phyloP scores from a whole-genome alignment of 2,329 filamentous ascomycete species.

The Gnomoniopsis sp. region DNA sequence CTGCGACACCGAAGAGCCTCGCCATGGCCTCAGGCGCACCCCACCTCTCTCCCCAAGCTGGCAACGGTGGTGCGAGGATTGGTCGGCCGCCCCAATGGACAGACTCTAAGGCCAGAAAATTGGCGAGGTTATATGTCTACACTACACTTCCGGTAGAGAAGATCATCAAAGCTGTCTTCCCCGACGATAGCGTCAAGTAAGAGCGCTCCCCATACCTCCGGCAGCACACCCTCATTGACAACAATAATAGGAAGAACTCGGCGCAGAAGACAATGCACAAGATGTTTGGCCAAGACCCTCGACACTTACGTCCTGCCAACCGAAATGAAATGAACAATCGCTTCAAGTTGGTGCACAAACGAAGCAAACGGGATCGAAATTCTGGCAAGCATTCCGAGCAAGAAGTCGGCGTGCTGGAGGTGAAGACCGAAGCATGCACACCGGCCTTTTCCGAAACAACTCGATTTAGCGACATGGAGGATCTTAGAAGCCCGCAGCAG shows the following conservation, averaged over 20 bases:
- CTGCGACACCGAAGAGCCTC: conserved; percentile 9
- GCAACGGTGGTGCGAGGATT: conserved; percentile 26
- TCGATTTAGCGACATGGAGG: conserved; percentile 3
- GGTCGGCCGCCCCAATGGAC: conserved; percentile 58
- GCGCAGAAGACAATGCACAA: conserved; percentile 56
- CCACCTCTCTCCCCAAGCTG: conserved; percentile 5
- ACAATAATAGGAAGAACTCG: conserved; percentile 46
- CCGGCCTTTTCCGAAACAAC: conserved; percentile 10
- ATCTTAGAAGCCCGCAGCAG: conserved; percentile 7
- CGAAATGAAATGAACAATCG: conserved; percentile 50
- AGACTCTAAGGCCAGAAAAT: conserved; percentile 46
- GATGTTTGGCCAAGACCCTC: conserved; percentile 56
- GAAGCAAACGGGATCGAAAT: conserved; percentile 23
- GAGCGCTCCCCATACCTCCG: conserved; percentile 29
- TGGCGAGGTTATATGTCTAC: conserved; percentile 55
- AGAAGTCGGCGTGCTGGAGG: conserved; percentile 12
- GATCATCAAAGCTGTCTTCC: conserved; percentile 43
- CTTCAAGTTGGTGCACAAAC: conserved; percentile 38
- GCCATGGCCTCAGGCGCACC: conserved; percentile 6
- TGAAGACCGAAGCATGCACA: conserved; percentile 10
- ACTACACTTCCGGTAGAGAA: conserved; percentile 49
- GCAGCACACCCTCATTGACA: conserved; percentile 12
- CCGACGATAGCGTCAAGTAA: conserved; percentile 37
- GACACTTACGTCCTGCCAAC: conserved; percentile 52
- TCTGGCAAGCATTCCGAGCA: conserved; percentile 9